These are phyloP conservation scores for Pseudopithomyces chartarum DNA, from an alignment of 2,329 filamentous ascomycete species.

Conservation along the genomic window DNA sequence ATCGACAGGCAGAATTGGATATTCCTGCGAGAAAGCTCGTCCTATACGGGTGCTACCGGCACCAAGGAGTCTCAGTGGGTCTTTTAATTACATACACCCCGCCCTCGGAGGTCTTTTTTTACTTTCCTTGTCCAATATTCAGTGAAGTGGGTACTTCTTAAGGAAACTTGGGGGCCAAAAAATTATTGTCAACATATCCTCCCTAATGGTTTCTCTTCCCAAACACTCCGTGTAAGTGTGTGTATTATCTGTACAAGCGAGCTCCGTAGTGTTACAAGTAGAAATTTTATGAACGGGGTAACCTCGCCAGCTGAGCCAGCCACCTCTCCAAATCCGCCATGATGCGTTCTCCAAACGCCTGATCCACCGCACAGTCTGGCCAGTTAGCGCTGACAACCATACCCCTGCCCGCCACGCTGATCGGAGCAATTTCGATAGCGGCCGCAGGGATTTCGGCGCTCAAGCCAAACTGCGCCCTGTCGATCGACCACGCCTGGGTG, in stretches of 20 bases:
- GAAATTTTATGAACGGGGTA: slow-evolving; percentile 8
- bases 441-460: slow-evolving; percentile 37
- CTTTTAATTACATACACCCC: no score
- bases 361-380: slow-evolving; percentile 23
- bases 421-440: slow-evolving; percentile 29
- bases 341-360: slow-evolving; percentile 18
- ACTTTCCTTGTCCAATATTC: no score
- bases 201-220: slow-evolving; percentile 4
- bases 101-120: no score
- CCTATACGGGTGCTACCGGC: no score
- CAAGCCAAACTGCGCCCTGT: slow-evolving; percentile 33
- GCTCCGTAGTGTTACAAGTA: neutral
- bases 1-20: no score
- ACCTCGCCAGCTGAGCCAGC: slow-evolving; percentile 17
- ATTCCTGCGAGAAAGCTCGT: no score
- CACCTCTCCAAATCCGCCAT: slow-evolving; percentile 25
- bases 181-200: neutral
- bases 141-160: no score
- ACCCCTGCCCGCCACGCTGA: slow-evolving; percentile 29
- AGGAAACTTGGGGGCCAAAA: neutral
- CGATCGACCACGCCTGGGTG: slow-evolving; percentile 29
- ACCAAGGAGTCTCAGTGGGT: no score
- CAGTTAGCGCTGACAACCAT: slow-evolving; percentile 23
- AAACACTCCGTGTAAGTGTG: slow-evolving; percentile 3
- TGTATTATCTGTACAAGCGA: neutral